phyloP scores from a whole-genome alignment of 768 basidiomycete species.

The Lactarius deliciosus region DNA sequence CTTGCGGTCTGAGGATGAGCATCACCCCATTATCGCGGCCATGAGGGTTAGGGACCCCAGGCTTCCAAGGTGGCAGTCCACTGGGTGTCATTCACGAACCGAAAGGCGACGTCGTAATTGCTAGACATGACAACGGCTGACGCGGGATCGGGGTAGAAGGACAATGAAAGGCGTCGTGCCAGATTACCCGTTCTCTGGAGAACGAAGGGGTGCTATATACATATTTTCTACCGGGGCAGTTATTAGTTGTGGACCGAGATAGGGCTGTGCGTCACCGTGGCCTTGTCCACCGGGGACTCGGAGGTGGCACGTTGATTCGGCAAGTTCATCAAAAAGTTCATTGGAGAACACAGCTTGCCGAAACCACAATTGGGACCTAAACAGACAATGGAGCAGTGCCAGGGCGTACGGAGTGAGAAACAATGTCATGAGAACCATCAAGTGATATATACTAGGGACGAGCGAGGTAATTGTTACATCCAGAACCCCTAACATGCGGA shows the following conservation, averaged over 20 bases:
- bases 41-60: constrained; percentile 32
- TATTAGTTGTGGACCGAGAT: constrained; percentile 4
- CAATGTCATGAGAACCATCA: constrained; percentile 1
- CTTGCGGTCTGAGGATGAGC: constrained; percentile 40
- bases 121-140: constrained; percentile 11
- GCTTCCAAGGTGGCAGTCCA: constrained; percentile 42
- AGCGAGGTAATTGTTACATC: not conserved
- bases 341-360: not conserved
- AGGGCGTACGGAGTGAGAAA: not conserved
- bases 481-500: not conserved
- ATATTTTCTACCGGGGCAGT: constrained; percentile 7
- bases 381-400: not conserved
- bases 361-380: not conserved
- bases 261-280: constrained; percentile 22
- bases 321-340: not conserved
- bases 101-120: constrained; percentile 54
- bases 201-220: not conserved
- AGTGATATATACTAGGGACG: not conserved
- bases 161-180: constrained; percentile 1
- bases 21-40: constrained; percentile 34
- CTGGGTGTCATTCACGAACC: constrained; percentile 49
- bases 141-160: not conserved
- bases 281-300: constrained; percentile 15
- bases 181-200: constrained; percentile 12
- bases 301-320: constrained; percentile 13